A percentile compares a stretch with the other conserved stretches of the same genome.
Conservation (phyloP, 2,329 filamentous ascomycete species). For the Amesomyces nigricolor region DNA sequence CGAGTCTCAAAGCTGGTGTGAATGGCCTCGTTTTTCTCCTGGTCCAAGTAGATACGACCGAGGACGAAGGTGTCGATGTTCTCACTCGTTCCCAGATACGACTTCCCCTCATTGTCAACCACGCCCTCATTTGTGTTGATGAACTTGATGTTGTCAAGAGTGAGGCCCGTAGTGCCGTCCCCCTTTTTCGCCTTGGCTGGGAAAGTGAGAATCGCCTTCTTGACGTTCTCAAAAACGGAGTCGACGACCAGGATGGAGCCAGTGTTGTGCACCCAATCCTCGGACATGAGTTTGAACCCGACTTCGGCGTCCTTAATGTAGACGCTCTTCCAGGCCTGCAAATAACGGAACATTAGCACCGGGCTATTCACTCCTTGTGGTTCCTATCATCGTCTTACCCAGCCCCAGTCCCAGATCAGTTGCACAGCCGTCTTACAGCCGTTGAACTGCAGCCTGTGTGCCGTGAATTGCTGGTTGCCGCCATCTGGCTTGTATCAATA, state of each 20-base stretch:
- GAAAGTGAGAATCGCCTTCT: constrained; percentile 9
- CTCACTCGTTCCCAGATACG: not conserved
- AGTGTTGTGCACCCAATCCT: not conserved
- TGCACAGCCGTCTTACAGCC: not conserved
- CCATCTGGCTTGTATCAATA: not conserved
- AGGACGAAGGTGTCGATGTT: constrained; percentile 18
- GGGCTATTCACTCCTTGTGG: no score
- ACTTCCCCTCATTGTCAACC: constrained; percentile 15
- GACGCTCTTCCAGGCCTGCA: not conserved
- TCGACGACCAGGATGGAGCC: constrained; percentile 19
- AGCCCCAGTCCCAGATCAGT: constrained; percentile 4
- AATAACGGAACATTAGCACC: no score
- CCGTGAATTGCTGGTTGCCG: constrained; percentile 17
- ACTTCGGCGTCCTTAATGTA: not conserved
- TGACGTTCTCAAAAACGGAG: constrained; percentile 19
- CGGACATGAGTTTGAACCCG: constrained; percentile 1
- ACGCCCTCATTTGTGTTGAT: constrained; percentile 30
- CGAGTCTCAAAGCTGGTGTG: no score
- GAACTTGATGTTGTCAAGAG: constrained; percentile 52
- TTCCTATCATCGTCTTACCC: not conserved
- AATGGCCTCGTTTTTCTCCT: not conserved
- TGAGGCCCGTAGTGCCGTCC: constrained; percentile 30
- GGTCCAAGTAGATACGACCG: constrained; percentile 19
- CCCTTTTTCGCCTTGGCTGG: not conserved
- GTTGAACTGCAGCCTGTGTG: not conserved